Base-by-base conservation (phyloP, 108 stramenopile genomes). In the Fragilaria radians region DNA sequence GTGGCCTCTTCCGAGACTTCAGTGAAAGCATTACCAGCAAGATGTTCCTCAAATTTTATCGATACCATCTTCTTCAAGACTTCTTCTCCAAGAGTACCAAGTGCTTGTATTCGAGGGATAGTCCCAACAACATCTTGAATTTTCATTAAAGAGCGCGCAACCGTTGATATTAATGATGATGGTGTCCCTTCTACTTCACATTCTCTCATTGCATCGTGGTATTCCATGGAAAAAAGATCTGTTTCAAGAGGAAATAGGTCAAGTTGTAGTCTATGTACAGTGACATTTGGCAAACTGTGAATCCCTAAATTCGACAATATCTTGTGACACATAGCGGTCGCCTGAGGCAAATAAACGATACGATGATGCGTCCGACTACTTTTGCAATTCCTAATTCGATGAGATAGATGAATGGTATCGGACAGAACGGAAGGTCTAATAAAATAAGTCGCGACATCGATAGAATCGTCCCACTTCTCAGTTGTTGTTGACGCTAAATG, bases 41-140 rank as follows among this genome's bases (percentile, higher is more conserved):
- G 21, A 49, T 77, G 70, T 50, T 92, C 86, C 52, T 92, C 85
- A 23, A 92, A 65, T 2, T 82, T 67, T 61, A 82, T 52, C 32
- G 77, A 69, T 57, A 80, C 63, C 57, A 82, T 68, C 45, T 83
- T 81, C 53, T 68, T 60, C 48, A 88, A 54, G 32, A 92, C 91
- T 22, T 85, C 84, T 54, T 84, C 85, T 31, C 74, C 84, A 53
- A 84, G 48, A 4, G 80, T 64, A 30, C 91, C 91, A 27, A 86
- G 59, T 9, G 76, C 55, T 70, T 88, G 87, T 45, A 88, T 78
- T 31, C 87, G 65, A 30, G 78, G 79, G 61, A 92, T 88, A 3
- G 59, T 74, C 3, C 87, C 87, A 5, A 60, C 56, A 54, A 83
- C 59, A 47, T 83, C 75, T 71, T 92, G 91, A n/a, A 92, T 54